Evolutionary conservation across 257 asterid species (phyloP).

Genomic region (Gentiana macrophylla): DNA sequence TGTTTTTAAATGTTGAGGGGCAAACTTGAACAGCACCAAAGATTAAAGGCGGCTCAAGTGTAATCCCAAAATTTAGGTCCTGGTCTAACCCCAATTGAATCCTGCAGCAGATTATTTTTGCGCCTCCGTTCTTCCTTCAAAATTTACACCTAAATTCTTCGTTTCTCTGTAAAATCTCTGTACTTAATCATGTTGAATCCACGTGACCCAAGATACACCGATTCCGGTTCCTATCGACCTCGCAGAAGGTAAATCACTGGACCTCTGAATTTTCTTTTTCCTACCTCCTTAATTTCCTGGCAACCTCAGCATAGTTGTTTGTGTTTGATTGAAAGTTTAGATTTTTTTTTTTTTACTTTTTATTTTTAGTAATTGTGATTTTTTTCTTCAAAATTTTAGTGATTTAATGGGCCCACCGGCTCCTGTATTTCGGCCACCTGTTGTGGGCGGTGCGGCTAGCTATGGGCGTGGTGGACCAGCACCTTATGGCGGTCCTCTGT

Average conservation of each 20-base stretch:
- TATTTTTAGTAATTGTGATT: background rate
- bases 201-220: conserved; percentile 59
- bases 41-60: no score
- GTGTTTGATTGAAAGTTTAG: background rate
- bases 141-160: no score
- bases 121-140: no score
- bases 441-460: conserved; percentile 22
- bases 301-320: background rate
- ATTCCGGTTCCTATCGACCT: conserved; percentile 64
- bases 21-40: no score
- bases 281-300: background rate
- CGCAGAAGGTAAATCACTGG: conserved; percentile 57
- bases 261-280: background rate
- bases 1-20: no score
- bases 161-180: no score
- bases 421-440: conserved; percentile 34
- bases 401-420: conserved; percentile 56
- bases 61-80: no score
- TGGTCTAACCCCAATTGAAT: no score
- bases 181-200: conserved; percentile 31
- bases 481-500: conserved; percentile 35
- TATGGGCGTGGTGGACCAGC: conserved; percentile 49
- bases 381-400: conserved; percentile 25
- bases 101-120: no score
- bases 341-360: background rate